A percentile compares a stretch with the other conserved stretches of the same genome.
phyloP scores from a whole-genome alignment of 345 rosid species.

The Eucalyptus cladocalyx region DNA sequence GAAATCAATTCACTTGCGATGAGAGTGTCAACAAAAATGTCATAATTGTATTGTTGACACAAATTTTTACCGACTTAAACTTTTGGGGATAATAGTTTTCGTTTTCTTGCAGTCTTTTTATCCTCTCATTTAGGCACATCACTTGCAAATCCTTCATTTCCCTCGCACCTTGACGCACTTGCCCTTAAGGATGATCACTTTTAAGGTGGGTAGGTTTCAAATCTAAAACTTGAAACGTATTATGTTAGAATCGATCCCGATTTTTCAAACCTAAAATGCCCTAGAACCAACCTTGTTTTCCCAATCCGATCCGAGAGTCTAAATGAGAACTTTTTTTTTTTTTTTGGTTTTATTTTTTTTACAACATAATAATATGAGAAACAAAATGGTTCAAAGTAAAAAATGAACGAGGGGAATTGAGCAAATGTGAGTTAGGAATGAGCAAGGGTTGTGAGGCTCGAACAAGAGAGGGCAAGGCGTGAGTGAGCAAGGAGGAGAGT shows the following conservation, averaged over 20 bases:
- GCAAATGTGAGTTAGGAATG: no score
- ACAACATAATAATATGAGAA: no score
- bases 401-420: accelerated
- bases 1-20: neutral
- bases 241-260: accelerated
- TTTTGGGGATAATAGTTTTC: neutral
- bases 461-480: no score
- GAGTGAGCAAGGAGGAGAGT: no score
- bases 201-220: accelerated
- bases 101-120: neutral
- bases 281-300: no score
- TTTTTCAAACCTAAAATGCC: accelerated
- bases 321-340: no score
- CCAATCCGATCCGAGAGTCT: accelerated
- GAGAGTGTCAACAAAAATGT: neutral
- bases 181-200: no score
- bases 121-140: neutral
- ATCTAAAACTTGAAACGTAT: accelerated
- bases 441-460: no score
- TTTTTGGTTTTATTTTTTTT: no score
- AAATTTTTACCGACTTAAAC: neutral
- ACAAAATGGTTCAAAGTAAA: no score
- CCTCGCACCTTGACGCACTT: accelerated
- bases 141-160: neutral
- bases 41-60: neutral